phyloP scores from a whole-genome alignment of 1,284 basidiomycete species.

The Anthracocystis walkeri region DNA sequence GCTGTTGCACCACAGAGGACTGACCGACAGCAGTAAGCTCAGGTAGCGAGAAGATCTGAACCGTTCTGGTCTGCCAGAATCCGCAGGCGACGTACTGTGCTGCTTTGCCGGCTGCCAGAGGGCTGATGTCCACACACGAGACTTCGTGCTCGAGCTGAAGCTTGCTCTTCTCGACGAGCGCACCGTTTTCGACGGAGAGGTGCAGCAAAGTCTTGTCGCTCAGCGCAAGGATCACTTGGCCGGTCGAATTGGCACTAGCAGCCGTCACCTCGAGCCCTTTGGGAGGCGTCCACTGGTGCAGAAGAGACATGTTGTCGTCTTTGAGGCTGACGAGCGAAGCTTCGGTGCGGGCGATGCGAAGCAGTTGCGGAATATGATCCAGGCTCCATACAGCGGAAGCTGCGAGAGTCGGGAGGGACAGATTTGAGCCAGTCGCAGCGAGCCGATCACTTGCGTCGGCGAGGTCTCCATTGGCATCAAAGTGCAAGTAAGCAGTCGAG shows the following conservation, averaged over 20 bases:
- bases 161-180: conserved; percentile 27
- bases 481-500: conserved; percentile 30
- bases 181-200: conserved; percentile 73
- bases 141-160: conserved; percentile 60
- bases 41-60: conserved; percentile 76
- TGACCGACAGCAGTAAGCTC: conserved; percentile 70
- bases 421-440: conserved; percentile 10
- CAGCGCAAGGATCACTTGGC: conserved; percentile 78
- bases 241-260: conserved; percentile 73
- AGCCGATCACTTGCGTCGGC: conserved; percentile 34
- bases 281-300: conserved; percentile 27
- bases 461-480: conserved; percentile 31
- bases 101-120: conserved; percentile 45
- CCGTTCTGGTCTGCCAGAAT: conserved; percentile 80
- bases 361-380: conserved; percentile 7
- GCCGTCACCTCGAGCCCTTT: conserved; percentile 26
- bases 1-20: conserved; percentile 26
- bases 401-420: conserved; percentile 20
- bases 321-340: conserved; percentile 24
- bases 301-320: background rate
- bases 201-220: conserved; percentile 75
- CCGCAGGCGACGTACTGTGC: conserved; percentile 74
- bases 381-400: conserved; percentile 11
- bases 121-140: conserved; percentile 66
- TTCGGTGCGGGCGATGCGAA: conserved; percentile 17